Percentiles rank a stretch among this genome's conserved stretches.
Evolutionary conservation across 1,284 basidiomycete genomes (phyloP).

Genomic region (Sanghuangporus weigelae): DNA sequence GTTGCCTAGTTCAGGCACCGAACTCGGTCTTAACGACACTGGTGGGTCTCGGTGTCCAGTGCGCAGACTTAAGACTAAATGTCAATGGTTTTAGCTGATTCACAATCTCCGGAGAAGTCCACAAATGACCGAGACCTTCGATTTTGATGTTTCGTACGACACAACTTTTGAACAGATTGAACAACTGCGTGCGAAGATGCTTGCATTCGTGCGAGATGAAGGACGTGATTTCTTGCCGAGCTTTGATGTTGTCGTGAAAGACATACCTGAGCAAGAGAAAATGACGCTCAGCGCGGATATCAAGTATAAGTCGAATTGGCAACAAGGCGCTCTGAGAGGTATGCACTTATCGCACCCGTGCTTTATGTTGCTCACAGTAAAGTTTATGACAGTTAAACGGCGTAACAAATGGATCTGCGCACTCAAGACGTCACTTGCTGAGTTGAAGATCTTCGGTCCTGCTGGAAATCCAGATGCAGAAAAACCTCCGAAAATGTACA

Average conservation of each 20-base stretch:
- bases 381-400: slow-evolving; percentile 51
- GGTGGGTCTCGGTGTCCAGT: slow-evolving; percentile 34
- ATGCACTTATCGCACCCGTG: slow-evolving; percentile 4
- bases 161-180: slow-evolving; percentile 86
- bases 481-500: slow-evolving; percentile 54
- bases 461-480: slow-evolving; percentile 57
- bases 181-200: slow-evolving; percentile 73
- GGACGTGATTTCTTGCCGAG: slow-evolving; percentile 67
- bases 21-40: slow-evolving; percentile 64
- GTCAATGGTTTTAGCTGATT: slow-evolving; percentile 46
- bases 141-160: slow-evolving; percentile 75
- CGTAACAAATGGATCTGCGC: slow-evolving; percentile 92
- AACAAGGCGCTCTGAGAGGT: slow-evolving; percentile 76
- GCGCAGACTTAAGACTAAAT: background rate
- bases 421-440: slow-evolving; percentile 68
- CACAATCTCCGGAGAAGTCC: slow-evolving; percentile 69
- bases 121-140: slow-evolving; percentile 74
- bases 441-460: slow-evolving; percentile 75
- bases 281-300: slow-evolving; percentile 80
- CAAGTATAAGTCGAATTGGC: slow-evolving; percentile 89
- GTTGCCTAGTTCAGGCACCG: slow-evolving; percentile 59
- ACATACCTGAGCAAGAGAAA: slow-evolving; percentile 80
- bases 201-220: slow-evolving; percentile 69
- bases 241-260: slow-evolving; percentile 69
- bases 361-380: background rate